Evolutionary conservation across 2,329 filamentous ascomycete genomes (phyloP), one percentile per base, ranked within the genome.

Genomic region (Hortaea werneckii): DNA sequence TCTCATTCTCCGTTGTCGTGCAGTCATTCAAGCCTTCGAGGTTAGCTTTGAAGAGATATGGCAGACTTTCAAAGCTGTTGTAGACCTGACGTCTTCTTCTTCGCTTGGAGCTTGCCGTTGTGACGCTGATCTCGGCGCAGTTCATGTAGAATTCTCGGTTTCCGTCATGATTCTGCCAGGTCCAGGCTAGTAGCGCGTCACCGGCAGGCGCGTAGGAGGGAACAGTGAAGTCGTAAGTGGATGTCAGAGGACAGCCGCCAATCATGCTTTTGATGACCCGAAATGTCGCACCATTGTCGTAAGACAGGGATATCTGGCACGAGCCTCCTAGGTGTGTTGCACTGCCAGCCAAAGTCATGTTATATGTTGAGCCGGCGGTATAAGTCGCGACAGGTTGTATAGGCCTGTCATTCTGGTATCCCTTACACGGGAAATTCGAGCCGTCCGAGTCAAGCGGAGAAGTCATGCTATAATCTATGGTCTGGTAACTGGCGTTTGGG

Each of bases 121-220:
- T 8, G 20, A 52, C 44, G 9, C 30, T 34, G 13, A 52, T 35
- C 10, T 30, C 72, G 6, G 85, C 85, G 60, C 86, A 92, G 26
- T 87, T 87, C 82, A 87, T 87, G 75, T 92, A 92, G 77, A 85
- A 85, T 64, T 90, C 85, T 41, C 85, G 76, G 67, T 88, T 88
- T 27, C 85, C 85, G 8, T 50, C 43, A 26, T 58, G 50, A 45
- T 66, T 65, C 52, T 61, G 57, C 67, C 67, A 70, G 10, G 79
- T 80, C 86, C 86, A 90, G 34, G 80, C 79, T 42, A 89, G 76
- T 39, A 89, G 63, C 47, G 79, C 82, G 30, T 80, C 58, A 3
- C 76, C 65, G 65, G 70, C 49, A n/a, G 79, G 78, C 1, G 79
- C 77, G 53, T 82, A 78, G 2, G 67, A 64, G 6, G 85, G 85